Evolutionary conservation across 768 basidiomycete species (phyloP).

Genomic region (Tylopilus rubrobrunneus): DNA sequence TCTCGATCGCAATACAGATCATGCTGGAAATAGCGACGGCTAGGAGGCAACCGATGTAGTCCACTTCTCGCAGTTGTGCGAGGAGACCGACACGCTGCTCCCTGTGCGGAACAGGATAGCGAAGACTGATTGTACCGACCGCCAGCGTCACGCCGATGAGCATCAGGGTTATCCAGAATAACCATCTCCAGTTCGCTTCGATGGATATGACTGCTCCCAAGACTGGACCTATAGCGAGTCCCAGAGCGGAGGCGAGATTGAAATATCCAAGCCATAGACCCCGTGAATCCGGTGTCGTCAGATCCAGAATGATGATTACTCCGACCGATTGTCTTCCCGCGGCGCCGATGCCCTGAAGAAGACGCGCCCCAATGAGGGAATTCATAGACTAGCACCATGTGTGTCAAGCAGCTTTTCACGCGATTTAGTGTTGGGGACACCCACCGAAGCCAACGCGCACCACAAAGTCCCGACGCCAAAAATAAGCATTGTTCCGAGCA

Average conservation of each 20-base stretch:
- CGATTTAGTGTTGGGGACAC: conserved; percentile 1
- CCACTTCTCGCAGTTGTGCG: conserved; percentile 32
- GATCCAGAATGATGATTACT: conserved; percentile 33
- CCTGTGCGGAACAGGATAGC: conserved; percentile 32
- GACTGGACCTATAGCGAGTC: conserved; percentile 44
- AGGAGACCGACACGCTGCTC: conserved; percentile 30
- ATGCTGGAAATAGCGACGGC: conserved; percentile 33
- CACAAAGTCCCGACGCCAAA: conserved; percentile 32
- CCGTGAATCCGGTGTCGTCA: conserved; percentile 35
- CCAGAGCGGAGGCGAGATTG: conserved; percentile 36
- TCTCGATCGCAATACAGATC: conserved; percentile 36
- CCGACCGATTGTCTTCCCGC: conserved; percentile 36
- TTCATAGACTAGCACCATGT: conserved; percentile 28
- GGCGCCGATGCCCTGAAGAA: conserved; percentile 36
- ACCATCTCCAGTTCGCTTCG: conserved; percentile 43
- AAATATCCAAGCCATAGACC: conserved; percentile 36
- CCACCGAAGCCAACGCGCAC: conserved; percentile 31
- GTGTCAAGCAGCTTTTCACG: conserved; percentile 4
- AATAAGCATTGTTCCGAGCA: conserved; percentile 35
- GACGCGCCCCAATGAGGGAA: conserved; percentile 31
- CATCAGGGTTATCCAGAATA: conserved; percentile 41
- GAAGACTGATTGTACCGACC: conserved; percentile 25
- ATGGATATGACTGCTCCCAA: conserved; percentile 44
- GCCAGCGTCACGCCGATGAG: conserved; percentile 30
- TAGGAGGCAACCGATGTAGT: conserved; percentile 30